Base-by-base conservation (phyloP, 2,329 filamentous ascomycete species). In the Dactylellina cionopaga region DNA sequence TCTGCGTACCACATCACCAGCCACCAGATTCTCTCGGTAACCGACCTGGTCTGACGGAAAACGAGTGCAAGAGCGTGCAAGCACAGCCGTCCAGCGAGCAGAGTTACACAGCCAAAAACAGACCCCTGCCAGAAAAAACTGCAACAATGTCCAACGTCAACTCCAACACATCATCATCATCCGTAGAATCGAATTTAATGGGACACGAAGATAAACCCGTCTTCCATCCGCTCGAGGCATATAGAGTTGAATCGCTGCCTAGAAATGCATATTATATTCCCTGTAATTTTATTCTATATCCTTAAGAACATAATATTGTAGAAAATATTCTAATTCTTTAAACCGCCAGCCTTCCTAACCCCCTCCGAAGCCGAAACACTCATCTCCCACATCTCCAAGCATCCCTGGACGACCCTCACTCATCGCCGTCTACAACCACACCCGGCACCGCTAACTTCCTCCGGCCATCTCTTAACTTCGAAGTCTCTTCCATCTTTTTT, bases 341-440 rank as follows among this genome's bases (percentile, higher is more conserved):
- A n/a, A 29, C 10, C 19, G 24, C 2, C 22, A 74, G 69, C 37
- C 31, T 74, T 68, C 69, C 39, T 74, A 29, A 68, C 63, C 13
- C 62, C 60, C 15, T 1, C 25, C 4, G 68, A 74, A 51, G 83
- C 86, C 44, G 88, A 88, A 0, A 90, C 22, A 7, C 44, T 72
- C 5, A 44, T 72, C 10, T 10, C 35, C 1, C 25, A 52, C n/a
- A 72, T 72, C 25, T 51, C 91, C 24, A 89, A 88, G 74, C 89
- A 90, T 24, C 86, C 89, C 79, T 99, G 95, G 94, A 93, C 92
- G 74, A 85, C 90, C 52, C 89, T 99, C 62, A 88, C 90, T n/a
- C 92, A 92, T 80, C 90, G 95, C 62, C 89, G 94, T 41, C 87
- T 99, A 0, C 93, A 98, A 83, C 92, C 92, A 0, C 92, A 93